Percentiles rank a stretch among this genome's conserved stretches.
phyloP scores from a whole-genome alignment of 2,329 filamentous ascomycete genomes.

The Alternaria gaisen region DNA sequence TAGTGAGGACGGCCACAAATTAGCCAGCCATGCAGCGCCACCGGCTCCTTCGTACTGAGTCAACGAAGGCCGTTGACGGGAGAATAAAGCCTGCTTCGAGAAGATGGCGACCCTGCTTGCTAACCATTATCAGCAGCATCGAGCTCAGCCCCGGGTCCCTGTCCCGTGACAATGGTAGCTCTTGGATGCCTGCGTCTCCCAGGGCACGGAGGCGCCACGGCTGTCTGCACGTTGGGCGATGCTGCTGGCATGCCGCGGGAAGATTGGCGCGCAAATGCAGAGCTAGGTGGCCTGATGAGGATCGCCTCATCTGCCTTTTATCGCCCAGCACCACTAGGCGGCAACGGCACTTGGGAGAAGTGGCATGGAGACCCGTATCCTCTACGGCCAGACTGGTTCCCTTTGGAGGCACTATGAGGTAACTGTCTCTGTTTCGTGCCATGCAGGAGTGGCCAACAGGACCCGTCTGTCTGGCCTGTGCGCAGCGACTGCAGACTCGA shows the following conservation, averaged over 20 bases:
- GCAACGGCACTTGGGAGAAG: slow-evolving; percentile 6
- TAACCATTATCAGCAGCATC: slow-evolving; percentile 17
- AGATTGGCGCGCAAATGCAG: slow-evolving; percentile 17
- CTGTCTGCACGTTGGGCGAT: slow-evolving; percentile 15
- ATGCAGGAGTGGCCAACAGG: slow-evolving; percentile 9
- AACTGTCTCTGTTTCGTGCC: slow-evolving; percentile 8
- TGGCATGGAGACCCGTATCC: not conserved
- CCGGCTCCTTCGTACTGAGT: slow-evolving; percentile 23
- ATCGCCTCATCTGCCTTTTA: slow-evolving; percentile 6
- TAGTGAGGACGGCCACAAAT: slow-evolving; percentile 32
- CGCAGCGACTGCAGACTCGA: not conserved
- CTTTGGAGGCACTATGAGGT: slow-evolving; percentile 4
- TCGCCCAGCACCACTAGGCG: slow-evolving; percentile 12
- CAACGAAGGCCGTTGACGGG: slow-evolving; percentile 30
- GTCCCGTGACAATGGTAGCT: slow-evolving; percentile 26
- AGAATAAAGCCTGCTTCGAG: slow-evolving; percentile 36
- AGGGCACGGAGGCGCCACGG: slow-evolving; percentile 18
- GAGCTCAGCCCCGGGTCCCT: slow-evolving; percentile 12
- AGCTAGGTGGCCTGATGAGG: slow-evolving; percentile 17
- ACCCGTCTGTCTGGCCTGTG: not conserved
- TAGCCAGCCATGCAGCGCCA: slow-evolving; percentile 33
- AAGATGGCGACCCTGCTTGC: slow-evolving; percentile 30
- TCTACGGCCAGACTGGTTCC: slow-evolving; percentile 6
- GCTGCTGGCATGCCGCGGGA: slow-evolving; percentile 18
- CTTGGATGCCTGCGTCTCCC: slow-evolving; percentile 15